These are phyloP conservation scores for Theileria annulata DNA, from an alignment of 169 alveolate species.

Conservation along the genomic window DNA sequence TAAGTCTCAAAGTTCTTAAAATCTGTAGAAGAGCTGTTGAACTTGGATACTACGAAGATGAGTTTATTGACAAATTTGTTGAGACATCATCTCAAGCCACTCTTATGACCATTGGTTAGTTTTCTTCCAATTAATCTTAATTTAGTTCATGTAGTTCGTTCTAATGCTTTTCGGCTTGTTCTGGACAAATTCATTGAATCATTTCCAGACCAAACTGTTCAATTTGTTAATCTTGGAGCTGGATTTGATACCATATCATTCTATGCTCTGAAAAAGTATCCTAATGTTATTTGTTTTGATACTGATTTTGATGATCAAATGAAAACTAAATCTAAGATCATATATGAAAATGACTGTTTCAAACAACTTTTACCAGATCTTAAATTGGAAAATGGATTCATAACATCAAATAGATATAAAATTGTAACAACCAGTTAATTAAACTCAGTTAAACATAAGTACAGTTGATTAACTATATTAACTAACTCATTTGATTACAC, in stretches of 20 bases:
- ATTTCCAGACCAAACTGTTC: conserved; percentile 33
- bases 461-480: no score
- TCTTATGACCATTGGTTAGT: conserved; percentile 33
- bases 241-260: conserved; percentile 61
- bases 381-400: neutral
- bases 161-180: conserved; percentile 10
- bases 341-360: conserved; percentile 3
- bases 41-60: conserved; percentile 53
- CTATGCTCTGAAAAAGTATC: conserved; percentile 34
- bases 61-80: conserved; percentile 25
- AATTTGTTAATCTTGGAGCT: conserved; percentile 58
- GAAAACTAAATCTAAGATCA: conserved; percentile 19
- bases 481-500: no score
- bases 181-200: conserved; percentile 6
- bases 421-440: conserved; percentile 28
- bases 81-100: conserved; percentile 10
- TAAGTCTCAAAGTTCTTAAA: neutral
- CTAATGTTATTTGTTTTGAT: conserved; percentile 37
- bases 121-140: neutral
- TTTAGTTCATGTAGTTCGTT: conserved; percentile 33
- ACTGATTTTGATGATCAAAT: conserved; percentile 37
- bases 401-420: conserved; percentile 22
- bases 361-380: conserved; percentile 20
- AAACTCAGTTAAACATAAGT: no score
- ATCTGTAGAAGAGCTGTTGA: conserved; percentile 33